A percentile compares a stretch with the other conserved stretches of the same genome.
phyloP scores from a whole-genome alignment of 768 basidiomycete species.

The Leucocoprinus birnbaumii region DNA sequence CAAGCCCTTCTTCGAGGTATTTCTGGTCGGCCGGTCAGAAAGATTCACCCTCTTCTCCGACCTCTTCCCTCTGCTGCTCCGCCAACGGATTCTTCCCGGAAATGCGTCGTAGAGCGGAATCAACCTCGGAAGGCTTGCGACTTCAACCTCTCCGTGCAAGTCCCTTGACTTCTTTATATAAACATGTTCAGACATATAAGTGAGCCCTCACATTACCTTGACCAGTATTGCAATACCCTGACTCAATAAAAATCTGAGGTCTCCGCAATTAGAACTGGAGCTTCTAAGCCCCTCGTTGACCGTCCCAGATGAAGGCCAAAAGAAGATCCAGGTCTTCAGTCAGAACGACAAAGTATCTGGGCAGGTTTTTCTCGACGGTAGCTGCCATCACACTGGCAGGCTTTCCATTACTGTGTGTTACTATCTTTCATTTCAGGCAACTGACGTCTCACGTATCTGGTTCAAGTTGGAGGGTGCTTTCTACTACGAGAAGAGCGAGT shows the following conservation, averaged over 20 bases:
- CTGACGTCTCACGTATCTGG: neutral
- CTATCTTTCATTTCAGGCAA: neutral
- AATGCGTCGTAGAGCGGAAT: constrained; percentile 27
- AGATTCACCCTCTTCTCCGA: constrained; percentile 1
- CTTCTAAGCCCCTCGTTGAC: constrained; percentile 63
- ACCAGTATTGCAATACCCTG: neutral
- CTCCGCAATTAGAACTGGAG: constrained; percentile 55
- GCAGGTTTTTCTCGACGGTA: constrained; percentile 53
- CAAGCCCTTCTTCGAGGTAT: constrained; percentile 5
- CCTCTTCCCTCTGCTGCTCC: constrained; percentile 1
- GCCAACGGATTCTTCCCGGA: constrained; percentile 1
- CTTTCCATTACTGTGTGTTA: constrained; percentile 51
- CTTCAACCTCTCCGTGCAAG: constrained; percentile 21
- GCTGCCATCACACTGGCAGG: constrained; percentile 49
- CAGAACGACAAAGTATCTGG: constrained; percentile 61
- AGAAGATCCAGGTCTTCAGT: constrained; percentile 52
- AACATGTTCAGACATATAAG: constrained; percentile 17
- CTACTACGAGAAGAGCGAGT: constrained; percentile 29
- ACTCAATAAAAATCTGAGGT: constrained; percentile 27
- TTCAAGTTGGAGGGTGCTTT: constrained; percentile 64
- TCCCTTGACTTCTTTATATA: constrained; percentile 9
- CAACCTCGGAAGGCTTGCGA: constrained; percentile 21
- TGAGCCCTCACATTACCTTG: neutral
- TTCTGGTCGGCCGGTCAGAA: constrained; percentile 1
- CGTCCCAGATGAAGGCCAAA: constrained; percentile 28